Base-by-base conservation (phyloP, 768 basidiomycete genomes). In the Russula virescens region DNA sequence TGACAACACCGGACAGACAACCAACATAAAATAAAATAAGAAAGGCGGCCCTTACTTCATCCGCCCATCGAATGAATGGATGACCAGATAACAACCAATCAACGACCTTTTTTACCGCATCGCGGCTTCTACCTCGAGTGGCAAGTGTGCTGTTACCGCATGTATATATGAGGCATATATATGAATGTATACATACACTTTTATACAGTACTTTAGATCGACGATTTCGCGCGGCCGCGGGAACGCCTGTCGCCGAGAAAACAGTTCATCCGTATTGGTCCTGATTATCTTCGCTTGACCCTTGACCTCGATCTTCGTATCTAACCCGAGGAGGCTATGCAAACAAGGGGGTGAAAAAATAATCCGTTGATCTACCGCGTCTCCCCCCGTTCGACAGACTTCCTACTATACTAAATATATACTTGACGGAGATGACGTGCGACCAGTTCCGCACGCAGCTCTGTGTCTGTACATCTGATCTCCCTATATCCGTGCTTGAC, bases 151-250 rank as follows among this genome's bases (percentile, higher is more conserved):
- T 3, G 10, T 5, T 11, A 38, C 13, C 38, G 31, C 38, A 11
- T 38, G 13, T 38, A 38, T 38, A 38, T 38, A 38, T 11, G 13
- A 38, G 38, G 38, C 38, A 38, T 38, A 38, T 38, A 43, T 31
- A n/a, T n/a, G n/a, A n/a, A 31, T 31, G 31, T 31, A 31, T 31
- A 31, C 31, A 31, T n/a, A n/a, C n/a, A n/a, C n/a, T 3, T 31
- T 31, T 38, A 47, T 25, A n/a, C 31, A 13, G 26, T 47, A 58
- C 38, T 19, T 13, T 13, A 9, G 35, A 52, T 51, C 43, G 59
- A 46, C 40, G 31, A 51, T 45, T 43, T 49, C 43, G 61, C 61
- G 43, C 8, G n/a, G 35, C 56, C 51, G 62, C 62, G 31, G 56
- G 62, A 25, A 58, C 38, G 45, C 23, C 14, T 11, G 49, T 38